phyloP scores from a whole-genome alignment of 495 filamentous ascomycete genomes.

The Barbatosphaeria neglecta region DNA sequence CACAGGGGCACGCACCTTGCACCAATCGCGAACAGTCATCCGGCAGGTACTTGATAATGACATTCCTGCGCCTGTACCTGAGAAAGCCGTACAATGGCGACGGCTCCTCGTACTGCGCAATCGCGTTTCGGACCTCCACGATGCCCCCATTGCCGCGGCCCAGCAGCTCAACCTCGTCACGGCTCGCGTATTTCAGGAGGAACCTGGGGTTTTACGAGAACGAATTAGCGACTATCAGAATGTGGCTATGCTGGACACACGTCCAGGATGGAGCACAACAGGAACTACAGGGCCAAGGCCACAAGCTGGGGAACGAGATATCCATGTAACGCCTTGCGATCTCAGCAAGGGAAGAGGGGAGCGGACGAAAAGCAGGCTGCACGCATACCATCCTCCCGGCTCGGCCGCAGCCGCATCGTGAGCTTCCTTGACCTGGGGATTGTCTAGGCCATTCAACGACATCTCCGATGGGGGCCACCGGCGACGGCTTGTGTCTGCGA shows the following conservation, averaged over 20 bases:
- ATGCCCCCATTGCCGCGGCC: slow-evolving; percentile 73
- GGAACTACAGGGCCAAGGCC: too few species aligned
- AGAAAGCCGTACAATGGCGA: slow-evolving; percentile 90
- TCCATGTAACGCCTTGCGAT: too few species aligned
- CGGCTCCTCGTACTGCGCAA: slow-evolving; percentile 66
- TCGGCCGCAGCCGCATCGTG: slow-evolving; percentile 71
- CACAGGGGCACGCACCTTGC: slow-evolving; percentile 52
- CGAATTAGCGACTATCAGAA: neutral
- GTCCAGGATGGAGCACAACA: too few species aligned
- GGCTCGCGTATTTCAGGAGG: slow-evolving; percentile 78
- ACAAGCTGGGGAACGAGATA: neutral
- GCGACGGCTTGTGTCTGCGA: neutral
- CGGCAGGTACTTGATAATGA: slow-evolving; percentile 84
- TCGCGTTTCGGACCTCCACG: slow-evolving; percentile 64
- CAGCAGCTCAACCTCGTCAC: slow-evolving; percentile 78
- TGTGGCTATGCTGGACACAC: neutral
- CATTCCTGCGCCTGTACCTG: slow-evolving; percentile 78
- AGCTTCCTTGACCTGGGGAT: slow-evolving; percentile 66
- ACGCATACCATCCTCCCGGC: slow-evolving; percentile 85
- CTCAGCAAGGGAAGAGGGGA: too few species aligned
- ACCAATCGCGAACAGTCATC: slow-evolving; percentile 81
- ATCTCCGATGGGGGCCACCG: slow-evolving; percentile 35
- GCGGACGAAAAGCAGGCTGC: too few species aligned
- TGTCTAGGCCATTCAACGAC: slow-evolving; percentile 97
- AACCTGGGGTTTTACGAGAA: slow-evolving; percentile 49